Evolutionary conservation across 2,329 filamentous ascomycete species (phyloP).

Genomic region (Alternaria ventricosa): DNA sequence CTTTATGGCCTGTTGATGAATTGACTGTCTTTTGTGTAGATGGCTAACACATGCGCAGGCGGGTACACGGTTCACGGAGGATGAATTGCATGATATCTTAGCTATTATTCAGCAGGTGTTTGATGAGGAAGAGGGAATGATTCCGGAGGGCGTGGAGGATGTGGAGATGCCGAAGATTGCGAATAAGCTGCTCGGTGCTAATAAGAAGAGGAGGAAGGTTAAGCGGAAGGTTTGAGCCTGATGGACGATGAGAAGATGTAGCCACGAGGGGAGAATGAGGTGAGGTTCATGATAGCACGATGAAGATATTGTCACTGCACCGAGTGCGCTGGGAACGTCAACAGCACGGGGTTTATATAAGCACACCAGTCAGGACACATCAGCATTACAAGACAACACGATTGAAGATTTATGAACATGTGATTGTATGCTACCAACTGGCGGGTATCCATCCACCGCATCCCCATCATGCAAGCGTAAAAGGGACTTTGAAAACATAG

Average conservation of each 20-base stretch:
- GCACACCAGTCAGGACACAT: neutral
- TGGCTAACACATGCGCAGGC: no score
- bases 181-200: slow-evolving; percentile 39
- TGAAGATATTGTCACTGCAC: neutral
- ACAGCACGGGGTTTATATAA: neutral
- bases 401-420: slow-evolving; percentile 12
- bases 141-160: slow-evolving; percentile 37
- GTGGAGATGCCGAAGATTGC: slow-evolving; percentile 35
- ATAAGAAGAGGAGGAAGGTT: slow-evolving; percentile 31
- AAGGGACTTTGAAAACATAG: slow-evolving; percentile 10
- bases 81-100: slow-evolving; percentile 39
- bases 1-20: no score
- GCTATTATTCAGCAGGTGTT: slow-evolving; percentile 34
- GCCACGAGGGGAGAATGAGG: no score
- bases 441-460: slow-evolving; percentile 29
- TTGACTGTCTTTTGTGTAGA: no score
- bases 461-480: slow-evolving; percentile 30
- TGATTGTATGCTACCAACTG: slow-evolving; percentile 25
- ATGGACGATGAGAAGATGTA: neutral
- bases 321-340: neutral
- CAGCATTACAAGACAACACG: neutral
- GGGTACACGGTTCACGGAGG: slow-evolving; percentile 38
- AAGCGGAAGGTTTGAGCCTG: slow-evolving; percentile 9
- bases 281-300: neutral
- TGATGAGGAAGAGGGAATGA: slow-evolving; percentile 38